Conservation (phyloP, 345 rosid genomes). For the Alliaria petiolata region DNA sequence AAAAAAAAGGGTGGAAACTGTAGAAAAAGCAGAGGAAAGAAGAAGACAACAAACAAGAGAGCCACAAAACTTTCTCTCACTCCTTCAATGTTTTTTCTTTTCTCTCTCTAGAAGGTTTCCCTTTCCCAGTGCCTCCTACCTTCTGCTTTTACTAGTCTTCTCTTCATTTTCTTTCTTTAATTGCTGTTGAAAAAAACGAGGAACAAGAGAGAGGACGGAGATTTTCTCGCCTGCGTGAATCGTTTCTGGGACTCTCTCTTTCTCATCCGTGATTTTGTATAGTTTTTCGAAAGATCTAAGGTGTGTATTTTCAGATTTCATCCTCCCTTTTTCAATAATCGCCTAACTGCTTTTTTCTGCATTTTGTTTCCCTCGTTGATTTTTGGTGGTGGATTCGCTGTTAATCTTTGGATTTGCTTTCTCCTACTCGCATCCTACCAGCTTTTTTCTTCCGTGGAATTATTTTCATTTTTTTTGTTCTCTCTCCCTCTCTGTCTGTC, state of each 20-base stretch:
- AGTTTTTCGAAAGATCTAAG: constrained; percentile 11
- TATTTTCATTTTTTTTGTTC: neutral
- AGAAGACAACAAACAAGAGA: constrained; percentile 5
- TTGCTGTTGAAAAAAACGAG: neutral
- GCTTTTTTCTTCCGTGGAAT: neutral
- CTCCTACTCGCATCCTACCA: constrained; percentile 13
- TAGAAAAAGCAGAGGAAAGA: constrained; percentile 13
- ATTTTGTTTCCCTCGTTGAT: neutral
- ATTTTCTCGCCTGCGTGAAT: neutral
- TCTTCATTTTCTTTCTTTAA: neutral
- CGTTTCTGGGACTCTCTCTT: too few relatives aligned
- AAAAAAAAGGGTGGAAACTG: constrained; percentile 10
- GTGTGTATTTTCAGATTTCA: neutral
- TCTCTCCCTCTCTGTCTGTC: constrained; percentile 1
- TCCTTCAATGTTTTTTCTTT: neutral
- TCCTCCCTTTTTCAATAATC: neutral
- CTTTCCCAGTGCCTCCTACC: constrained; percentile 17
- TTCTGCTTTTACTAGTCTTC: too few relatives aligned
- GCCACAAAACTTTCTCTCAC: neutral
- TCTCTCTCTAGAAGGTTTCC: constrained; percentile 6
- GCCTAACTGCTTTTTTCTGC: neutral
- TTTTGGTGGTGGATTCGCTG: neutral
- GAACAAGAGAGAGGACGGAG: neutral
- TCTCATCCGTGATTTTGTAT: neutral
- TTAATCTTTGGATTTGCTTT: neutral